phyloP scores from a whole-genome alignment of 129 eudicot species.

The Flaveria robusta region DNA sequence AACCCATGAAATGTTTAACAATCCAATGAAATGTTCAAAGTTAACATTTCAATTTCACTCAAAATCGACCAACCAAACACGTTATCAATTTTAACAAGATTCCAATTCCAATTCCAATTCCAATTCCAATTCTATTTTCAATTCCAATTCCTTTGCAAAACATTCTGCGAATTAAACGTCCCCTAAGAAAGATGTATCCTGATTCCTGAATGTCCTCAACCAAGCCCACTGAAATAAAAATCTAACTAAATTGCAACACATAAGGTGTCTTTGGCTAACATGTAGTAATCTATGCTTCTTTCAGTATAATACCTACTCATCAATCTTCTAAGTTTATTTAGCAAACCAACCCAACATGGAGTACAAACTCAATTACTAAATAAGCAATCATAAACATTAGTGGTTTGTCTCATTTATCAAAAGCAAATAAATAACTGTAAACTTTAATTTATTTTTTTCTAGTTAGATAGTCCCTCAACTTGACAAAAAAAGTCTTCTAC shows the following conservation, averaged over 20 bases:
- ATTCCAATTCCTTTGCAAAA: no score
- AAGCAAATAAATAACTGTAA: background rate
- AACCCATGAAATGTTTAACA: no score
- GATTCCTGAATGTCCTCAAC: constrained; percentile 9
- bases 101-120: no score
- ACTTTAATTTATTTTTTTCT: background rate
- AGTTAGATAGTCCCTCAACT: constrained; percentile 1
- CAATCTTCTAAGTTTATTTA: background rate
- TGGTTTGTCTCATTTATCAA: background rate
- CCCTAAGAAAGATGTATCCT: background rate
- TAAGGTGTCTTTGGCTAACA: background rate
- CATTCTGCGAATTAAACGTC: no score
- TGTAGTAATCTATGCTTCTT: background rate
- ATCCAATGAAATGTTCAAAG: no score
- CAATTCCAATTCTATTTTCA: no score
- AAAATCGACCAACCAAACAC: no score
- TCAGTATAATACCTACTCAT: background rate
- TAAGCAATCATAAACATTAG: background rate
- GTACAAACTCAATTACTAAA: background rate
- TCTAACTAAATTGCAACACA: background rate
- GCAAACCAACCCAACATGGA: background rate
- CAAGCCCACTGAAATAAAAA: background rate
- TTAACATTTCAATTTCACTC: no score
- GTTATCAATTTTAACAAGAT: no score
- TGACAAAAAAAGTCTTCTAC: background rate